Evolutionary conservation across 306 rosid genomes (phyloP).

Genomic region (Abrus pulchellus): DNA sequence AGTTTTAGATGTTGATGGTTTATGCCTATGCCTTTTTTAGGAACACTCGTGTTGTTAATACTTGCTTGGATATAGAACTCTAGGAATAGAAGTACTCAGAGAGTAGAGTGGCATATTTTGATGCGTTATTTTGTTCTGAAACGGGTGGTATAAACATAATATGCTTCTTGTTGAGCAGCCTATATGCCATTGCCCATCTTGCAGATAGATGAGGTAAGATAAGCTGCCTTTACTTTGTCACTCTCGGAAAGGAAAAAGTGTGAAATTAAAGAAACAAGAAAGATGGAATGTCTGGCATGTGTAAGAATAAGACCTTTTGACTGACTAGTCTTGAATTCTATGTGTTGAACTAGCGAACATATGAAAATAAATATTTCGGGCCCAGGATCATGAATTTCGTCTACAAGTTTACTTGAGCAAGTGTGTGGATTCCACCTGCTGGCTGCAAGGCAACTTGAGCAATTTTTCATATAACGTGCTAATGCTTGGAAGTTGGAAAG

Average conservation of each 20-base stretch:
- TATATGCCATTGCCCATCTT: neutral
- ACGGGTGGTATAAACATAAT: slow-evolving; percentile 5
- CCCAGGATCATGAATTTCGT: neutral
- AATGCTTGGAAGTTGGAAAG: neutral
- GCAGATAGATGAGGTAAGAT: slow-evolving; percentile 7
- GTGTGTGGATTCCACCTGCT: neutral
- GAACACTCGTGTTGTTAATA: slow-evolving; percentile 31
- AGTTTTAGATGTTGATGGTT: slow-evolving; percentile 30
- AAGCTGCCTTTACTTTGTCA: neutral
- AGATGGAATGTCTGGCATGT: slow-evolving; percentile 15
- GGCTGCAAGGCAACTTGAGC: neutral
- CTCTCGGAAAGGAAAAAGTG: neutral
- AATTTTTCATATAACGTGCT: neutral
- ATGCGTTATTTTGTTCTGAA: slow-evolving; percentile 26
- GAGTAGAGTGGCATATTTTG: slow-evolving; percentile 13
- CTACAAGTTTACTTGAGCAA: neutral
- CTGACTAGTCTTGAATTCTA: neutral
- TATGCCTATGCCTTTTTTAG: slow-evolving; percentile 8
- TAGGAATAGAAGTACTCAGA: slow-evolving; percentile 26
- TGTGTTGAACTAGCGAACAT: neutral
- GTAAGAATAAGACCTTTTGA: slow-evolving; percentile 31
- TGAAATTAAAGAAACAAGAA: neutral
- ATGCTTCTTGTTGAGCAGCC: slow-evolving; percentile 30
- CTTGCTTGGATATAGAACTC: slow-evolving; percentile 32
- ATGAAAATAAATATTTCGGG: slow-evolving; percentile 17